Evolutionary conservation across 805 yeast genomes (phyloP), one percentile per base, ranked within the genome.

Genomic region (Candida rishiriensis): DNA sequence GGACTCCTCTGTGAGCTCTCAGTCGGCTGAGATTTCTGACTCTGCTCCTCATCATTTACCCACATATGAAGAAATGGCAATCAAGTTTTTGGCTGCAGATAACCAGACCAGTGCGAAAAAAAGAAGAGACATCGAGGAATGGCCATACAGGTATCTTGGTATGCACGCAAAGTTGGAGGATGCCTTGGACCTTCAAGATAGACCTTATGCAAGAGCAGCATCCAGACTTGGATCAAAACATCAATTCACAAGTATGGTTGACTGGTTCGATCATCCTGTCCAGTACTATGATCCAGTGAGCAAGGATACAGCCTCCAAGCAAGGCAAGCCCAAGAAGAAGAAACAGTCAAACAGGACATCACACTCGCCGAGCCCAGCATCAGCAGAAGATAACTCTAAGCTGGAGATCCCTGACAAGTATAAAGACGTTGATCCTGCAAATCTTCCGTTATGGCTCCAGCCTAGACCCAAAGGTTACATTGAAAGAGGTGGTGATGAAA

Each of bases 121-220:
- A 45, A 61, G 87, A 48, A 58, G 88, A 44, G 64, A 72, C 29
- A 48, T 64, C n/a, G 88, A 82, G 60, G 88, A 82, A 56, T 88
- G 96, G 96, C 83, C 82, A 2, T 84, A 81, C 67, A 64, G 95
- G 50, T 88, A 85, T 55, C 69, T 87, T 21, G 95, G 96, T 1
- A 72, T 82, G 66, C 85, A 86, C 60, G 78, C 88, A 1, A 70
- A 76, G 37, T 61, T 85, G 21, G 91, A 85, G 57, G 95, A 86
- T 59, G 87, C 87, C 1, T 71, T 86, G 36, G 93, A 88, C 59
- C 55, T 78, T 6, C 87, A 83, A 46, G 95, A 85, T 56, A 66
- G 90, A 35, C 88, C 89, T 1, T 83, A 84, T 52, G 93, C 95
- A 0, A 66, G 91, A 40, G 93, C 90, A 0, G 80, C 85, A 1